phyloP scores from a whole-genome alignment of 331 rosid species.

The Telfairia occidentalis region DNA sequence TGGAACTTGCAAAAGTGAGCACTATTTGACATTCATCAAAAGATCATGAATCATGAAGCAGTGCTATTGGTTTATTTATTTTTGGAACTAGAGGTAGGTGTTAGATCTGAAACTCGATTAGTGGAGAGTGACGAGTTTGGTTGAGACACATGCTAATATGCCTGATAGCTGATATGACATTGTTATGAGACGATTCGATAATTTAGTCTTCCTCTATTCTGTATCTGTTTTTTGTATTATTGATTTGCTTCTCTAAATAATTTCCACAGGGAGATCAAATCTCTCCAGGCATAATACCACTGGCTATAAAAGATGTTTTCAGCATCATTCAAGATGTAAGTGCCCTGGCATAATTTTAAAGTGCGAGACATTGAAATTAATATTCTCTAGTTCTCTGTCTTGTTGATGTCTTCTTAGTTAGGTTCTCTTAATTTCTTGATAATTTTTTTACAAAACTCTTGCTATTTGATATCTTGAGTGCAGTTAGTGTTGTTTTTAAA shows the following conservation, averaged over 20 bases:
- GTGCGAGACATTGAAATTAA: not conserved
- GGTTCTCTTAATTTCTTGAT: not conserved
- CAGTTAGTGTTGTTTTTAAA: not conserved
- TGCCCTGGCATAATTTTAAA: constrained; percentile 3
- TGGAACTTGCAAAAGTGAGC: not conserved
- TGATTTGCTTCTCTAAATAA: constrained; percentile 16
- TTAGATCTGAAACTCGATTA: not conserved
- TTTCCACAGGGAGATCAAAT: constrained; percentile 80
- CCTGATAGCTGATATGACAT: not conserved
- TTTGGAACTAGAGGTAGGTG: constrained; percentile 6
- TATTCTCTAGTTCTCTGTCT: not conserved
- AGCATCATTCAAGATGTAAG: constrained; percentile 98
- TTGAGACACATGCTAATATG: not conserved
- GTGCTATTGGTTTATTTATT: not conserved
- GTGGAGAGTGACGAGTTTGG: not conserved
- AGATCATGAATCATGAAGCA: not conserved
- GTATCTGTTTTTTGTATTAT: not conserved
- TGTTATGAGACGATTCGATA: not conserved
- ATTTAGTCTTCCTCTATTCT: not conserved
- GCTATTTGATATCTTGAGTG: not conserved
- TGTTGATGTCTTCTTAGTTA: not conserved
- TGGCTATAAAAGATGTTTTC: constrained; percentile 98
- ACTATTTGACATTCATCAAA: not conserved
- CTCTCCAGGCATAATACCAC: constrained; percentile 84
- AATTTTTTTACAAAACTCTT: not conserved